These are phyloP conservation scores for Crucibulum laeve DNA, from an alignment of 768 basidiomycete genomes.

Conservation along the genomic window DNA sequence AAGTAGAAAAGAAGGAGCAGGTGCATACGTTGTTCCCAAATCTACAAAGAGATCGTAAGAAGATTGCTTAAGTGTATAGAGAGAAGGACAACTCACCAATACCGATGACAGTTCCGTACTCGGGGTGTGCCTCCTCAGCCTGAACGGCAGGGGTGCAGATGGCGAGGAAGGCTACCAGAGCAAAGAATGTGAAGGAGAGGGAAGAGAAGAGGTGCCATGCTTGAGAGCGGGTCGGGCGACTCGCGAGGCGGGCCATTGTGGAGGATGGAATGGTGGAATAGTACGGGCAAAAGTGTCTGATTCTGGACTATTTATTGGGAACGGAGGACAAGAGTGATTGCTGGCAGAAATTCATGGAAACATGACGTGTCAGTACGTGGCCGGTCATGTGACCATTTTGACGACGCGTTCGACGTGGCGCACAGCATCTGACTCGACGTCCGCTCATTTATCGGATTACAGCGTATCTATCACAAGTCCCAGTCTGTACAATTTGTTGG, in stretches of 20 bases:
- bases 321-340: not conserved
- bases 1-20: not conserved
- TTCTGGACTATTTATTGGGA: slow-evolving; percentile 24
- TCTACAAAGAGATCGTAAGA: slow-evolving; percentile 38
- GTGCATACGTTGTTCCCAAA: slow-evolving; percentile 81
- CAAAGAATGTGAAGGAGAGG: slow-evolving; percentile 55
- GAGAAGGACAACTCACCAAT: slow-evolving; percentile 53
- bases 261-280: slow-evolving; percentile 25
- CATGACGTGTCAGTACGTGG: slow-evolving; percentile 22
- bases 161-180: slow-evolving; percentile 68
- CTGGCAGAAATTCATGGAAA: too few species aligned
- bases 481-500: slow-evolving; percentile 61
- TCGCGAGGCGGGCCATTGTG: slow-evolving; percentile 33
- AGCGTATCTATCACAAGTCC: slow-evolving; percentile 25
- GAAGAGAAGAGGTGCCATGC: slow-evolving; percentile 53
- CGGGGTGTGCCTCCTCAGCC: slow-evolving; percentile 65
- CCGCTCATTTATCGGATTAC: too few species aligned
- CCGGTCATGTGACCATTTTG: too few species aligned
- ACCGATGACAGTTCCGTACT: slow-evolving; percentile 93
- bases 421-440: too few species aligned
- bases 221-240: slow-evolving; percentile 55
- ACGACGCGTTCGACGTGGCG: too few species aligned
- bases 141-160: slow-evolving; percentile 59
- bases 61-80: not conserved
- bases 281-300: slow-evolving; percentile 22